A percentile compares a stretch with the other conserved stretches of the same genome.
Evolutionary conservation across 2,329 filamentous ascomycete species (phyloP).

Genomic region (Madurella fahalii): DNA sequence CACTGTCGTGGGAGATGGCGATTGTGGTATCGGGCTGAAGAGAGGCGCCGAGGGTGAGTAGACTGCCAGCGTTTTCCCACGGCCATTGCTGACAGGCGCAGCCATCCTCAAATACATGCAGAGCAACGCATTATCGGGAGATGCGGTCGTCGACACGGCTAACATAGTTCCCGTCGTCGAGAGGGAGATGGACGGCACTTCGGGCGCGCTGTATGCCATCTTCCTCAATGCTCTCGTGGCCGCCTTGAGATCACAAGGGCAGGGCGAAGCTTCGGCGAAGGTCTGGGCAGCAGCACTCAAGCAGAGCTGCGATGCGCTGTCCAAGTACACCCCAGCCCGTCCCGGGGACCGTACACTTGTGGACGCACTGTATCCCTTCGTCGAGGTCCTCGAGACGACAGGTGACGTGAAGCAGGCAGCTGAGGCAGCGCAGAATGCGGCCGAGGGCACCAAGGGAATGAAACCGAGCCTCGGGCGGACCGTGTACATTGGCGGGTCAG

Average conservation of each 20-base stretch:
- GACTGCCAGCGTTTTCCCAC: not conserved
- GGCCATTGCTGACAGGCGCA: constrained; percentile 28
- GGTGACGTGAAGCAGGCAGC: constrained; percentile 69
- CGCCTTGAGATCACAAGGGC: constrained; percentile 45
- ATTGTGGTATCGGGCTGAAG: constrained; percentile 83
- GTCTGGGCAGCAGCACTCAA: constrained; percentile 63
- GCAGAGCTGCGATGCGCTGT: constrained; percentile 65
- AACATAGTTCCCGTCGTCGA: constrained; percentile 53
- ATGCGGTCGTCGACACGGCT: constrained; percentile 50
- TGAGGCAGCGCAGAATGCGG: constrained; percentile 67
- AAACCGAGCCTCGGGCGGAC: constrained; percentile 78
- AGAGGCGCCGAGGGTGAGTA: constrained; percentile 71
- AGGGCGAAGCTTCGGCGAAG: constrained; percentile 38
- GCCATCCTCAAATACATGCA: constrained; percentile 50
- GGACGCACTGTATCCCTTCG: constrained; percentile 86
- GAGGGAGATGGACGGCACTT: constrained; percentile 58
- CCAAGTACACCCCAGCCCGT: constrained; percentile 82
- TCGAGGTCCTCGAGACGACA: constrained; percentile 63
- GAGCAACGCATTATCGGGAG: constrained; percentile 43
- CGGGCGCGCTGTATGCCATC: constrained; percentile 66
- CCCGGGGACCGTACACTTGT: constrained; percentile 87
- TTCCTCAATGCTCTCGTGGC: constrained; percentile 83
- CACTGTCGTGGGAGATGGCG: constrained; percentile 84
- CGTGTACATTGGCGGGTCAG: constrained; percentile 75
- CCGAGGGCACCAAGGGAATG: constrained; percentile 87